These are phyloP conservation scores for Geoglossum cookeanum DNA, from an alignment of 2,329 filamentous ascomycete species.

Conservation along the genomic window DNA sequence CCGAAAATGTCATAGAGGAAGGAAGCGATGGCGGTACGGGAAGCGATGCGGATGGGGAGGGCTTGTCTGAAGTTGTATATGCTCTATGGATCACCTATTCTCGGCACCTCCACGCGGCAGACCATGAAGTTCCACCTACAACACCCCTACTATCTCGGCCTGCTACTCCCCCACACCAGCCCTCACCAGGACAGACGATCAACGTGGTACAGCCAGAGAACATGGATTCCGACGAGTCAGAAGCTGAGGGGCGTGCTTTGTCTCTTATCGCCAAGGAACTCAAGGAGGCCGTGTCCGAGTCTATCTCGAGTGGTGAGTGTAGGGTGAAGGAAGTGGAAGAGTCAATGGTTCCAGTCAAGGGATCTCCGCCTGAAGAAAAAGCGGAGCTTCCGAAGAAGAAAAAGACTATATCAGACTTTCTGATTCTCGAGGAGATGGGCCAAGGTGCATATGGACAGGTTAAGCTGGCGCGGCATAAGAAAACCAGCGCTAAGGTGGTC, in stretches of 20 bases:
- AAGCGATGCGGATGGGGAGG: conserved; percentile 18
- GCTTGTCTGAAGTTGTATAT: conserved; percentile 60
- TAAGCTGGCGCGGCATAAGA: conserved; percentile 77
- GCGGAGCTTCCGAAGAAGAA: conserved; percentile 27
- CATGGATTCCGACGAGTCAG: conserved; percentile 15
- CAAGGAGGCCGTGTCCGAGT: conserved; percentile 28
- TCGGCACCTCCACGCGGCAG: conserved; percentile 65
- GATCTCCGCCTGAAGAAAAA: conserved; percentile 5
- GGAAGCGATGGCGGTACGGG: conserved; percentile 33
- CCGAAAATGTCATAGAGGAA: conserved; percentile 46
- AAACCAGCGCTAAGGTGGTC: conserved; percentile 59
- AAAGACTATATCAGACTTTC: conserved; percentile 76
- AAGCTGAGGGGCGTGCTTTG: conserved; percentile 20
- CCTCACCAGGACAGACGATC: conserved; percentile 52
- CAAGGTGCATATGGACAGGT: conserved; percentile 96
- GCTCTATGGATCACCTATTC: conserved; percentile 97
- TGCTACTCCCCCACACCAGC: conserved; percentile 57
- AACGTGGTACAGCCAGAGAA: conserved; percentile 18
- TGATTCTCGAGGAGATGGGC: conserved; percentile 93
- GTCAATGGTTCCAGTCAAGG: neutral
- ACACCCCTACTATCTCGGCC: conserved; percentile 44
- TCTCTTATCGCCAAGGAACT: conserved; percentile 32
- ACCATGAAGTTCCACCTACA: conserved; percentile 39
- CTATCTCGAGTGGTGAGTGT: conserved; percentile 13
- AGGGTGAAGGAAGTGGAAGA: neutral